Percentiles rank a stretch among this genome's conserved stretches.
Conservation (phyloP, 305 asterid species). For the Andrographis paniculata region DNA sequence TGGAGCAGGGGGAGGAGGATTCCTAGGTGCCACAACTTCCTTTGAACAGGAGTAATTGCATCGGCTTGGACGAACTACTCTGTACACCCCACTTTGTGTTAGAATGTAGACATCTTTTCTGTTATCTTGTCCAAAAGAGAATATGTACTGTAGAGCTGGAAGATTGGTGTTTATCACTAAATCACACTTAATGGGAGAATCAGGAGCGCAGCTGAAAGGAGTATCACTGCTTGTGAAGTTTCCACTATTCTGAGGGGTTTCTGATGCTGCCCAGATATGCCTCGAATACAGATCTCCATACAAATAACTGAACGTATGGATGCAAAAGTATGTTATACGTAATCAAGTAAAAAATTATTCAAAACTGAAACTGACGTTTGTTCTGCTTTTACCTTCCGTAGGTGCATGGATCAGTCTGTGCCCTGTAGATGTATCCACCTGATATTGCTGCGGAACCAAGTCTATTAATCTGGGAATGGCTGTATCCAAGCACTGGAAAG, state of each 20-base stretch:
- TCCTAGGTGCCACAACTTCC: conserved; percentile 34
- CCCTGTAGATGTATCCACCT: conserved; percentile 80
- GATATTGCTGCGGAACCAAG: conserved; percentile 95
- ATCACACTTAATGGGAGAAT: conserved; percentile 77
- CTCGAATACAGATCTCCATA: conserved; percentile 80
- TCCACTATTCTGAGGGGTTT: conserved; percentile 69
- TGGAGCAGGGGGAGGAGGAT: conserved; percentile 30
- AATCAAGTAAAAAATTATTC: neutral
- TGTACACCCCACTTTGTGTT: conserved; percentile 64
- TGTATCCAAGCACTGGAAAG: conserved; percentile 75
- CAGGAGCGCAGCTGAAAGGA: conserved; percentile 72
- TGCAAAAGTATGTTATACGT: conserved; percentile 12
- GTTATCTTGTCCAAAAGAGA: conserved; percentile 84
- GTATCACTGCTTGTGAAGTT: conserved; percentile 53
- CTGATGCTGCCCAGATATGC: conserved; percentile 74
- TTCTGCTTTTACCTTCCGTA: conserved; percentile 63
- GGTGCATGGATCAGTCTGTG: conserved; percentile 77
- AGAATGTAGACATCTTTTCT: conserved; percentile 55
- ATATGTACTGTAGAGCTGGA: conserved; percentile 73
- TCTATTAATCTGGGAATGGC: conserved; percentile 56
- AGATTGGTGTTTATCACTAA: conserved; percentile 54
- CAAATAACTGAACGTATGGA: conserved; percentile 50
- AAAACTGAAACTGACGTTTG: neutral
- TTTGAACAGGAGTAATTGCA: conserved; percentile 60
- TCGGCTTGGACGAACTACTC: conserved; percentile 71